Base-by-base conservation (phyloP, 768 basidiomycete species). In the Russula earlei region DNA sequence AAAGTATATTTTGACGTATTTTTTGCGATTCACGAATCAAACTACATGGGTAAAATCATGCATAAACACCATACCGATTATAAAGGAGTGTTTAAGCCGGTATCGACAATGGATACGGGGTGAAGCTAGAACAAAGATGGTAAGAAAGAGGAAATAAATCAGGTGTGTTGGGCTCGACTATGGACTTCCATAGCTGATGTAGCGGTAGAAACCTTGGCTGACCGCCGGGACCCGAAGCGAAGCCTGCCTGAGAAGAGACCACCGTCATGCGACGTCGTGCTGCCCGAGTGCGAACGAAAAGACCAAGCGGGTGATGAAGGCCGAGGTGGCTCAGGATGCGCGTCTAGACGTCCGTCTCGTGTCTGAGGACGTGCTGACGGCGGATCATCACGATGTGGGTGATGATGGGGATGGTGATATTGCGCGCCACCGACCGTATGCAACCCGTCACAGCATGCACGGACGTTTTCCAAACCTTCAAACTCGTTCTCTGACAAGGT, bases 401-500 rank as follows among this genome's bases (percentile, higher is more conserved):
- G 70, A 52, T 79, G 73, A 59, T 77, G 72, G 52, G 78, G 74
- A 46, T 82, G 80, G 36, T 83, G 80, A 47, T 80, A 76, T 38
- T 72, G 71, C 15, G 75, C 72, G 56, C 77, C 79, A 0, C 89
- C 88, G 17, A 93, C 88, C 1, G 89, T 91, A 69, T 93, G 91
- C 49, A 81, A 77, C 19, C 89, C 90, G 67, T 91, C 88, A 64
- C 89, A 92, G 67, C 90, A 92, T 1, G 87, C 92, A 22, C 95
- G 80, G 20, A 97, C 93, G 64, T 98, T 97, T 73, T 97, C 94
- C 52, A 98, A 69, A 0, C 92, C 93, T 65, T 97, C 94, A 67
- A 81, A 98, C 5, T 82, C 90, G 31, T 83, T 83, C 61, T 90
- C 88, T 12, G 82, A 85, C 60, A 79, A 68, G 20, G 76, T 75